phyloP scores from a whole-genome alignment of 2,329 filamentous ascomycete species.

The Cladosporium colombiae region DNA sequence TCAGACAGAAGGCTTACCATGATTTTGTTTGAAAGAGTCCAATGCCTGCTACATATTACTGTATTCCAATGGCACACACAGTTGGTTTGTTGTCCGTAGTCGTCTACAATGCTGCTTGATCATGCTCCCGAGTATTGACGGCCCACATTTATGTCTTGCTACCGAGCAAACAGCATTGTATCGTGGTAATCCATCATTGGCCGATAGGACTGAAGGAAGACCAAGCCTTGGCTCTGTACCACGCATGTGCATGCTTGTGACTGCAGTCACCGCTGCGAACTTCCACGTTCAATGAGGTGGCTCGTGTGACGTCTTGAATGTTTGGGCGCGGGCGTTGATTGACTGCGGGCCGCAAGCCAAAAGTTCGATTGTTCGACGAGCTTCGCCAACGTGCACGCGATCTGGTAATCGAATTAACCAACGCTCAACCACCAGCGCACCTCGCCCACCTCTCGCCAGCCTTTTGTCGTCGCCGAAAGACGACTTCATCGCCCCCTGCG shows the following conservation, averaged over 20 bases:
- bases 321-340: background rate
- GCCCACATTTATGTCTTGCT: background rate
- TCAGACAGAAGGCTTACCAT: background rate
- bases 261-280: background rate
- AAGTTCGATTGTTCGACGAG: conserved; percentile 8
- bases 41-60: too few relatives aligned
- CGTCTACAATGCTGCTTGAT: background rate
- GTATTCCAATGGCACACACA: background rate
- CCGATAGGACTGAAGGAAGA: background rate
- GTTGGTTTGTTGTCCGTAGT: background rate
- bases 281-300: background rate
- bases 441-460: background rate
- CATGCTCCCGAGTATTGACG: background rate
- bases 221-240: background rate
- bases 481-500: conserved; percentile 5
- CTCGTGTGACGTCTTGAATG: conserved; percentile 11
- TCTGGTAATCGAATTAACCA: background rate
- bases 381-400: conserved; percentile 11
- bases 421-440: background rate
- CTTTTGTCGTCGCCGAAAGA: conserved; percentile 1
- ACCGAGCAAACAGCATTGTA: background rate
- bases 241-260: background rate
- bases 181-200: background rate
- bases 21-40: background rate
- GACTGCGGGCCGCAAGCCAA: background rate